These are phyloP conservation scores for Tanacetum coccineum DNA, from an alignment of 129 eudicot genomes.

Conservation along the genomic window DNA sequence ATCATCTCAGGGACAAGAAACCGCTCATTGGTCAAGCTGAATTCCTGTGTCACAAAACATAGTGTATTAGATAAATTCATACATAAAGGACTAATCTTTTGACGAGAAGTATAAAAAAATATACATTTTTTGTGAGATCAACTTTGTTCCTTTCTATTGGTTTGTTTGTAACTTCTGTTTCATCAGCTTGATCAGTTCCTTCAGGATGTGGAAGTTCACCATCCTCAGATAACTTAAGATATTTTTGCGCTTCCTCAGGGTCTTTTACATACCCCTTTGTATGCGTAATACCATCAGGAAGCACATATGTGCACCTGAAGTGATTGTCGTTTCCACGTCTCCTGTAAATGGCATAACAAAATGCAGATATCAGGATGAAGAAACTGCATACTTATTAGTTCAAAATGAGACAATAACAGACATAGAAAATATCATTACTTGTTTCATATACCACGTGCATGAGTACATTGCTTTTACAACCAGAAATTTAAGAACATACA, in stretches of 20 bases:
- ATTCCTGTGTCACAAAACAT: conserved; percentile 51
- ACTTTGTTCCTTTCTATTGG: conserved; percentile 44
- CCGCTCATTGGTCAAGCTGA: conserved; percentile 92
- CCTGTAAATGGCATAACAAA: conserved; percentile 40
- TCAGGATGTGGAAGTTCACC: conserved; percentile 25
- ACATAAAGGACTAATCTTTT: not conserved
- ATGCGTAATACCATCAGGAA: conserved; percentile 87
- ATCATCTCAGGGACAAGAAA: conserved; percentile 99
- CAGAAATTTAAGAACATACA: conserved; percentile 7
- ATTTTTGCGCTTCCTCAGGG: conserved; percentile 59
- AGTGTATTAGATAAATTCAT: conserved; percentile 3
- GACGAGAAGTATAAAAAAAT: not conserved
- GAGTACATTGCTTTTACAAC: too few relatives aligned
- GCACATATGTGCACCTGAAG: conserved; percentile 89
- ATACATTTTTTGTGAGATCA: conserved; percentile 77
- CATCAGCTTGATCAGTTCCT: conserved; percentile 33
- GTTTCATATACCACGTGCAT: not conserved
- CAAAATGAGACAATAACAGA: too few relatives aligned
- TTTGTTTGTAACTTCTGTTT: conserved; percentile 36
- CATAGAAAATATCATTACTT: not conserved
- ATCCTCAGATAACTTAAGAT: conserved; percentile 42
- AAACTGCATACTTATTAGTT: not conserved
- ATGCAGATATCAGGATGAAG: not conserved
- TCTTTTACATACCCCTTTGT: conserved; percentile 86
- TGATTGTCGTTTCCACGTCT: conserved; percentile 69